Conservation (phyloP, 1,284 basidiomycete species). For the Puccinia polysora region DNA sequence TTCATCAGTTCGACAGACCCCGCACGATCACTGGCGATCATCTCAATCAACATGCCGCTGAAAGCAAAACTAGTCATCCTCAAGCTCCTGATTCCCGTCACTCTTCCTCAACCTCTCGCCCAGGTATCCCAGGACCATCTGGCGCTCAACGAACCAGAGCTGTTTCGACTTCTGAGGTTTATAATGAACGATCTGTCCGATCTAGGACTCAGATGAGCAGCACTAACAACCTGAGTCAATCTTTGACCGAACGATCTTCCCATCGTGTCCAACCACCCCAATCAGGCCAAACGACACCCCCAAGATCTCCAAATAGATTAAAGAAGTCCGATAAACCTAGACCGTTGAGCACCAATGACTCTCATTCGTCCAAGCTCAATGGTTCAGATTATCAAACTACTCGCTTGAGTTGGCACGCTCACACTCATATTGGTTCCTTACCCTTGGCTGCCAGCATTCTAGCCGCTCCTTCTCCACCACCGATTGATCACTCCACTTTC, state of each 20-base stretch:
- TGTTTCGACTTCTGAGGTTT: neutral
- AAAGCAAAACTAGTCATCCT: neutral
- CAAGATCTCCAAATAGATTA: neutral
- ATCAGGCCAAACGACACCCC: neutral
- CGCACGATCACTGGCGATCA: neutral
- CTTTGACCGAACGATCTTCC: neutral
- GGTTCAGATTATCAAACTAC: neutral
- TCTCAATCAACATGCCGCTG: neutral
- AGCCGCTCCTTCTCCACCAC: neutral
- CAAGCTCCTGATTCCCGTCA: neutral
- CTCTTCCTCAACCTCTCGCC: too few species aligned
- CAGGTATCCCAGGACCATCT: neutral
- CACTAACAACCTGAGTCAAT: neutral
- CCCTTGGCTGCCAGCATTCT: slow-evolving; percentile 4
- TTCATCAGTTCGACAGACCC: slow-evolving; percentile 26
- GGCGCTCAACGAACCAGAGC: slow-evolving; percentile 2
- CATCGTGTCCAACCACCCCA: neutral
- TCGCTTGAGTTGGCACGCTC: neutral
- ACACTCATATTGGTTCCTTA: neutral
- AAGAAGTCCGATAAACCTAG: neutral
- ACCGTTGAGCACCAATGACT: neutral
- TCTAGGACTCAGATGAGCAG: too few species aligned
- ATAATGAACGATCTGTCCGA: too few species aligned
- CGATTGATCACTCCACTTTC: slow-evolving; percentile 13
- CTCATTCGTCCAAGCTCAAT: neutral